Conservation (phyloP, 164 flowering plant genomes). For the Magnolia changhungtana region DNA sequence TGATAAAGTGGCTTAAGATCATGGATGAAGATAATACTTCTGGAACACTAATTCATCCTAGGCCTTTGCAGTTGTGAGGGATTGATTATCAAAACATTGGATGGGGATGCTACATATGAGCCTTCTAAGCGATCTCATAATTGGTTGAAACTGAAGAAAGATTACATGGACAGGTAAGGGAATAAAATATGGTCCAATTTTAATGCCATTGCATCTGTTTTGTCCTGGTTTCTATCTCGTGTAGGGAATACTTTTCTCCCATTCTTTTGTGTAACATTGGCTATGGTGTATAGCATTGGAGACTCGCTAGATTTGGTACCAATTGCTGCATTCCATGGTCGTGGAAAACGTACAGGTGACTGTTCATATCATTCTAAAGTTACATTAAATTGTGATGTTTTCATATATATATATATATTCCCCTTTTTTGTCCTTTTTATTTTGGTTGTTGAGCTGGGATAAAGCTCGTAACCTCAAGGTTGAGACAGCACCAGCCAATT, state of each 20-base stretch:
- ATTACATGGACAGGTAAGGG: slow-evolving; percentile 88
- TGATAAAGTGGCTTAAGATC: background rate
- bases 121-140: slow-evolving; percentile 89
- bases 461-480: background rate
- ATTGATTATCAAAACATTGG: slow-evolving; percentile 86
- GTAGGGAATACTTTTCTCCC: background rate
- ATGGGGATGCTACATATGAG: slow-evolving; percentile 89
- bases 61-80: slow-evolving; percentile 78
- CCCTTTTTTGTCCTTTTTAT: background rate
- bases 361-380: background rate
- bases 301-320: slow-evolving; percentile 96
- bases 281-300: slow-evolving; percentile 60
- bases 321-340: slow-evolving; percentile 95
- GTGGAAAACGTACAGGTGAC: slow-evolving; percentile 95
- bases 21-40: background rate
- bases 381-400: background rate
- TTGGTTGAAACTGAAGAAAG: slow-evolving; percentile 97
- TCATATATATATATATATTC: too few species aligned
- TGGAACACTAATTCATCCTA: background rate
- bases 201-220: background rate
- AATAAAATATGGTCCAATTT: background rate
- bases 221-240: background rate
- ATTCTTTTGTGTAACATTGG: background rate
- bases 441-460: background rate
- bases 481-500: background rate